A percentile compares a stretch with the other conserved stretches of the same genome.
Evolutionary conservation across 1,284 basidiomycete genomes (phyloP).

Genomic region (Ustilago sp.): DNA sequence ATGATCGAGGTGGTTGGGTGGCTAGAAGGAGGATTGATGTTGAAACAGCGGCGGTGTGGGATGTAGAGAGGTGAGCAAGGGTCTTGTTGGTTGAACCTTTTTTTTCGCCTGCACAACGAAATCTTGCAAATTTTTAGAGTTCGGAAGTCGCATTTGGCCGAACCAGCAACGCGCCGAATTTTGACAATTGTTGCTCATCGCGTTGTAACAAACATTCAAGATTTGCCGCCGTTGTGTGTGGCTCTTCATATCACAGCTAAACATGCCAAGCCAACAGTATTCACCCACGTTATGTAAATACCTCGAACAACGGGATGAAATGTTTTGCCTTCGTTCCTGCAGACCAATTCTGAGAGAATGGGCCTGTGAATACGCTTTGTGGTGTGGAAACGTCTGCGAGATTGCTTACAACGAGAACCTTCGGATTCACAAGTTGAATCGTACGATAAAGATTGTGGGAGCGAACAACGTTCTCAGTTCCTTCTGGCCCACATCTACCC

Average conservation of each 20-base stretch:
- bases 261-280: no score
- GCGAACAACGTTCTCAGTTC: no score
- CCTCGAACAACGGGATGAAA: no score
- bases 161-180: not conserved
- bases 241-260: not conserved
- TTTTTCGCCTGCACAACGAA: constrained; percentile 4
- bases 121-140: constrained; percentile 19
- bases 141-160: not conserved
- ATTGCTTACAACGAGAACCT: no score
- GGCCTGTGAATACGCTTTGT: not conserved
- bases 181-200: not conserved
- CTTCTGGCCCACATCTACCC: no score
- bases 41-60: not conserved
- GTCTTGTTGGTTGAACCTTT: constrained; percentile 5
- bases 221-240: not conserved
- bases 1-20: not conserved
- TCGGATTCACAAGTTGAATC: not conserved
- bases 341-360: not conserved
- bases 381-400: not conserved
- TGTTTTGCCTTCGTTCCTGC: not conserved
- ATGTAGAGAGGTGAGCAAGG: constrained; percentile 7
- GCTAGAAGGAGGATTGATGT: not conserved
- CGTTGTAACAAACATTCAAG: not conserved
- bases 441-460: not conserved
- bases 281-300: no score